phyloP scores from a whole-genome alignment of 2,329 filamentous ascomycete genomes.

The Nothomitra cinnamomea region DNA sequence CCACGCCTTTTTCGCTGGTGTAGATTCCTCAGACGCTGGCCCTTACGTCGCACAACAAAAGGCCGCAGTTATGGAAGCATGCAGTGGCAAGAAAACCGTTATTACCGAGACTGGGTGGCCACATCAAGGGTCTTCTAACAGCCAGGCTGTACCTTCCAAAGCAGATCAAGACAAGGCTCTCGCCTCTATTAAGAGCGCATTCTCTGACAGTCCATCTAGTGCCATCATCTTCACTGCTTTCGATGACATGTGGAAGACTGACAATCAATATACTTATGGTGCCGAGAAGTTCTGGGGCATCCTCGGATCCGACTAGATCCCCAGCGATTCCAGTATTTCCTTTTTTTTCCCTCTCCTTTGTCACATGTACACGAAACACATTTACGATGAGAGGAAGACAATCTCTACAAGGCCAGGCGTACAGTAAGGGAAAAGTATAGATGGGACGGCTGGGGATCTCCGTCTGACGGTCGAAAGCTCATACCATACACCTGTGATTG shows the following conservation, averaged over 20 bases:
- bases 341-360: background rate
- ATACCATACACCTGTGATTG: too few relatives aligned
- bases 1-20: constrained; percentile 67
- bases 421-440: too few relatives aligned
- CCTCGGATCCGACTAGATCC: background rate
- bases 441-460: too few relatives aligned
- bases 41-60: constrained; percentile 44
- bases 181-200: constrained; percentile 42
- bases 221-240: constrained; percentile 64
- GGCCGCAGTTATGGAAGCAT: constrained; percentile 28
- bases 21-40: constrained; percentile 43
- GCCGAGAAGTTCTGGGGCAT: constrained; percentile 70
- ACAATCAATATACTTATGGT: constrained; percentile 42
- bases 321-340: background rate
- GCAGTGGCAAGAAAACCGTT: constrained; percentile 43
- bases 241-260: constrained; percentile 64
- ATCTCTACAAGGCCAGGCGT: too few relatives aligned
- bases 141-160: constrained; percentile 48
- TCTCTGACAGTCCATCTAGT: constrained; percentile 31
- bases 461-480: too few relatives aligned
- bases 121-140: constrained; percentile 46
- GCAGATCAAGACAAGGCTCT: constrained; percentile 51
- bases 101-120: constrained; percentile 83
- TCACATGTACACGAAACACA: background rate
- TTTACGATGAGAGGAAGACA: too few relatives aligned